phyloP scores from a whole-genome alignment of 129 eudicot genomes.

The Silybum marianum region DNA sequence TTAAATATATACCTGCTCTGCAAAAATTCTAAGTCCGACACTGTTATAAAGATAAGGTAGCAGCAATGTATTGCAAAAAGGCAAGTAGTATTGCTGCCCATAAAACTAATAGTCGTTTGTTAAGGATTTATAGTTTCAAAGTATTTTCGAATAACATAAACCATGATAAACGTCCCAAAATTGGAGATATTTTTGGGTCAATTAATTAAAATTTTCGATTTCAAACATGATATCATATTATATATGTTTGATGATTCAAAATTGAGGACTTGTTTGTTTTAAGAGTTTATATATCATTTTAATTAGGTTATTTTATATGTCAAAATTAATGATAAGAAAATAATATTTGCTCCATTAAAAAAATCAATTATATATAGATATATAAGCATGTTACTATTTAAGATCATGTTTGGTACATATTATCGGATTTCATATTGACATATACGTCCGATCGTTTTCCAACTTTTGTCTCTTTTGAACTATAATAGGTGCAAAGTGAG shows the following conservation, averaged over 20 bases:
- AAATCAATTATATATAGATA: no score
- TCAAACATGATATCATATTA: neutral
- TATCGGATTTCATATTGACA: neutral
- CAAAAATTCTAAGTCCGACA: no score
- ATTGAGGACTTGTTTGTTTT: neutral
- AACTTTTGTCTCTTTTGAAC: neutral
- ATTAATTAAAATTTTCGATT: no score
- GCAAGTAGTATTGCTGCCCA: neutral
- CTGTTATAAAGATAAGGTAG: no score
- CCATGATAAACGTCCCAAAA: neutral
- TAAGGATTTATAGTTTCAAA: no score
- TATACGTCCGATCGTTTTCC: neutral
- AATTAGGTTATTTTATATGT: neutral
- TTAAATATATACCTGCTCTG: no score
- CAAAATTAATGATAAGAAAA: neutral
- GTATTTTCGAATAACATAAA: neutral
- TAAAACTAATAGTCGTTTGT: no score
- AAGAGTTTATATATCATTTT: neutral
- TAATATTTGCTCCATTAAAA: no score
- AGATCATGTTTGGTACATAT: neutral
- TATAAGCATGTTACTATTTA: no score
- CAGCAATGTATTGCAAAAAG: neutral
- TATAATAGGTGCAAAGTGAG: neutral
- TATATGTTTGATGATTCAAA: neutral
- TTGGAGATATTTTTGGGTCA: neutral